Base-by-base conservation (phyloP, 768 basidiomycete genomes). In the Exidia glandulosa region DNA sequence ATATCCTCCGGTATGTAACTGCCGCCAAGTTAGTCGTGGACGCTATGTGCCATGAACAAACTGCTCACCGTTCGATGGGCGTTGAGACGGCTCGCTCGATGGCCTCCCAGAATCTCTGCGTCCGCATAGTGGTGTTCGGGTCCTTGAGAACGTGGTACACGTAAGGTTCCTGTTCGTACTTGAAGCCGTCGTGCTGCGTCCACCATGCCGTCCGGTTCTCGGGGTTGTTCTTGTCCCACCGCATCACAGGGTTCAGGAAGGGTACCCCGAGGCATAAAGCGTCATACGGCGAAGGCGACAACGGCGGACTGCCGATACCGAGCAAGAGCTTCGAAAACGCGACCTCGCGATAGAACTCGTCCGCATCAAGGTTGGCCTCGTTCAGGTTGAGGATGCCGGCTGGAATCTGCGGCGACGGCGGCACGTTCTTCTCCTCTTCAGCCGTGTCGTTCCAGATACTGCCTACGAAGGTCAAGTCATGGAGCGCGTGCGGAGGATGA, bases 211-310 rank as follows among this genome's bases (percentile, higher is more conserved):
- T 37, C 27, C 66, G 59, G 55, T 71, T 62, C 10, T 67, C 60
- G 1, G 67, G 69, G 30, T 70, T 34, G 2, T 62, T 36, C 2
- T 48, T 16, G 59, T 68, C 63, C 65, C 67, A 67, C 3, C 60
- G 41, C 13, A 50, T 50, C 56, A 71, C 62, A 3, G 70, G 68
- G 59, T 70, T 70, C 60, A 71, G 65, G 60, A 71, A 71, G 2
- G 70, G 70, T 2, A 70, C 57, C 9, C 65, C 64, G 34, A 67
- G 45, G 41, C 63, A 62, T 2, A 64, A 57, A 3, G 61, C 63
- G 34, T 64, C 63, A 27, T 60, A 64, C 14, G 61, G 63, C 7
- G 61, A 60, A 16, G 61, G 63, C 14, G 61, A 62, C 10, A 64
- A 31, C 14, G 14, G 23, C 12, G 63, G 63, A 3, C 54, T 30